Evolutionary conservation across 441 rosid genomes (phyloP), one percentile per base, ranked within the genome.

Genomic region (Erysimum cheiri): DNA sequence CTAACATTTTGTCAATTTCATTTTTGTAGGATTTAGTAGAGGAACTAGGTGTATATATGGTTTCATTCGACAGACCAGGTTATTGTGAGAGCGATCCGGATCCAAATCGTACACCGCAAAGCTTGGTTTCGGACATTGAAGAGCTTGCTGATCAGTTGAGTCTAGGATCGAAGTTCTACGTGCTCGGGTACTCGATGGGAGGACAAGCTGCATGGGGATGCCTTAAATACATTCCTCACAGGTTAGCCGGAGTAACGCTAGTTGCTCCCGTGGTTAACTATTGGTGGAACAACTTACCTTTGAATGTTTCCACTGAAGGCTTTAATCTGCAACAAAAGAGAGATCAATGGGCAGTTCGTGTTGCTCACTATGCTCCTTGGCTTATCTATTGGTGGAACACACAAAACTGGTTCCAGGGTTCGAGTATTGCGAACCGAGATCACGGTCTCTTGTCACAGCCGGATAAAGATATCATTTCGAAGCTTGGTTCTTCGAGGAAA

Each of bases 41-140:
- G 57, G 84, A 78, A 15, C 70, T 83, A 39, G 68, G 83, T 5
- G 26, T 87, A 54, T 79, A 82, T 69, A 47, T 80, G 50, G 88
- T 85, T 70, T 83, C 87, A 9, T 85, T 79, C 28, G 88, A 87
- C 32, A 78, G 77, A 64, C 84, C 89, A 3, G 88, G 92, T 31
- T 87, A 87, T 67, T 84, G 89, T 26, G 85, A 87, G 73, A 87
- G 92, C 3, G 88, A 83, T 66, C 88, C 85, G 39, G 59, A 87
- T 76, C 84, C 85, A 14, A 74, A 74, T 6, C 78, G 80, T 48
- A 79, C 89, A 13, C 67, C 53, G 0, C 60, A 76, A 53, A 82
- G 88, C 60, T 69, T 76, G 2, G 86, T 81, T 63, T 63, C 49
- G 47, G 92, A 87, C 64, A 69, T 85, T 12, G 83, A 85, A 73